Base-by-base conservation (phyloP, 768 basidiomycete genomes). In the Punctularia strigosozonata region DNA sequence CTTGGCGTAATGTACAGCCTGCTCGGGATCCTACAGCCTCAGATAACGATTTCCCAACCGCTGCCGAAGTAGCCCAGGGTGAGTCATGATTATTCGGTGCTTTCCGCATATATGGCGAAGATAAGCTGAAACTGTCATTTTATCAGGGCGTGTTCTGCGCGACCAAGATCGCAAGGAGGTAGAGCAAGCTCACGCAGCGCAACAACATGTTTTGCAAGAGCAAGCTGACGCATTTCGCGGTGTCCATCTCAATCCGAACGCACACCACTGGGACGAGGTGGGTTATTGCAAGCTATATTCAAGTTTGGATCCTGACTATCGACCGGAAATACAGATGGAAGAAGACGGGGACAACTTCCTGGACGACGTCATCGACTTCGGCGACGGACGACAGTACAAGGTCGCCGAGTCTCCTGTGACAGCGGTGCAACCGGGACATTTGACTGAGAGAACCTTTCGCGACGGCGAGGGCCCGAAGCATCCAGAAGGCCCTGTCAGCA, bases 221-320 rank as follows among this genome's bases (percentile, higher is more conserved):
- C 85, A 88, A 50, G 80, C 91, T 5, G 94, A 95, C 56, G 83
- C 91, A 1, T 99, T 99, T 61, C 74, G 91, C 26, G 92, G 92
- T 0, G 80, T 89, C 1, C 91, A 98, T 57, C 63, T 97, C 34
- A 81, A 95, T 59, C 87, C 91, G 36, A 92, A 92, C 50, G 78
- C 85, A 3, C 85, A 90, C 53, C 91, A 97, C 54, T 99, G 95
- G 95, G 95, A 97, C 49, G 91, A 95, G 72, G 92, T 97, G 46
- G 44, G 84, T 48, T 44, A 14, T 38, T 39, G n/a, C 6, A 40
- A 41, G 23, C 8, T 38, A 4, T 24, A 32, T 13, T 43, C 25
- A 8, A 31, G 46, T 6, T 42, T 32, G 33, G 6, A 12, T n/a
- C 25, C 40, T 39, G 50, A 31, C 26, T 40, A 28, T 41, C 45